Evolutionary conservation across 1,284 basidiomycete species (phyloP), one percentile per base, ranked within the genome.

Genomic region (Ustilago loliicola): DNA sequence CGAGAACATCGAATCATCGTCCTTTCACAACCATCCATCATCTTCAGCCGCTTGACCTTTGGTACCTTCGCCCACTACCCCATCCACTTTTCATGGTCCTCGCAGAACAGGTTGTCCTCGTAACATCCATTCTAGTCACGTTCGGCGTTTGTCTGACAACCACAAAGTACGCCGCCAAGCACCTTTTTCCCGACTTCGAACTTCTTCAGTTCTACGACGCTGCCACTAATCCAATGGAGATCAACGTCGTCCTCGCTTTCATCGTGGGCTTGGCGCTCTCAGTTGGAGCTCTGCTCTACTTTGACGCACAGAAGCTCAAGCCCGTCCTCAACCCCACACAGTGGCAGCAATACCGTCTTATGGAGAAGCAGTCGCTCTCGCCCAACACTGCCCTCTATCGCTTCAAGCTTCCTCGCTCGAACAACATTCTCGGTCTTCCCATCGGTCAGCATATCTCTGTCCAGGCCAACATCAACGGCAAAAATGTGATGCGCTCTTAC

Each of bases 381-480:
- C 93, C 93, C 76, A 99, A 99, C 88, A 97, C 95, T 58, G 95
- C 95, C 70, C 89, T 95, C 80, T 98, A 98, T 89, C 94, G 95
- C 75, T 97, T 98, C 87, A 91, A 89, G 50, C 90, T 99, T 17
- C 93, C 94, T 29, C 88, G 89, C 72, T 82, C 89, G 1, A 90
- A 91, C 53, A 92, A 93, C 87, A 89, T 92, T 61, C 92, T 99
- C 17, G 96, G 96, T 67, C 91, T 99, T 7, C 96, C 97, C 59
- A 93, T 96, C 83, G 97, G 96, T 66, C 95, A 98, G 88, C 96
- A 99, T 89, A 94, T 99, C 83, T 93, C 93, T 59, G 90, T 99
- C 54, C 91, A 92, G 58, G 96, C 96, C 45, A 92, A 94, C 75
- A 94, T 99, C 80, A 90, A 92, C 81, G 96, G 94, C 83, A 98